A percentile compares a stretch with the other conserved stretches of the same genome.
Evolutionary conservation across 2,329 filamentous ascomycete genomes (phyloP).

Genomic region (Pseudocercospora macadamiae): DNA sequence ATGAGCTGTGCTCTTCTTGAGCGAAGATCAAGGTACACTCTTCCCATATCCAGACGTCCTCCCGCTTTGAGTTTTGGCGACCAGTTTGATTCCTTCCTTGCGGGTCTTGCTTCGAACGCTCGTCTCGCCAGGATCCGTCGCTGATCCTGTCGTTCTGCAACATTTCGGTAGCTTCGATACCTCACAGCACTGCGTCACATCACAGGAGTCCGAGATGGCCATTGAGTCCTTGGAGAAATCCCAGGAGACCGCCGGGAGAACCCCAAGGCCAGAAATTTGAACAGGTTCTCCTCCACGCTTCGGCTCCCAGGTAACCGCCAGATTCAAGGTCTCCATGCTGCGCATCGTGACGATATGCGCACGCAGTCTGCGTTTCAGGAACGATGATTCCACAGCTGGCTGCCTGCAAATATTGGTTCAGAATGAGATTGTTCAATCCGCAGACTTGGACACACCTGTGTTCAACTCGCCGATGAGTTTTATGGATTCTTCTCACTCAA

Average conservation of each 20-base stretch:
- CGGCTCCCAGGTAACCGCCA: constrained; percentile 15
- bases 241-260: constrained; percentile 14
- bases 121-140: not conserved
- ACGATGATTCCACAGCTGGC: not conserved
- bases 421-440: too few relatives aligned
- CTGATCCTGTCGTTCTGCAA: not conserved
- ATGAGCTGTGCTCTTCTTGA: too few relatives aligned
- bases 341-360: not conserved
- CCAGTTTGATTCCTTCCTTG: constrained; percentile 12
- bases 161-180: not conserved
- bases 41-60: too few relatives aligned
- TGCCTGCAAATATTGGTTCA: not conserved
- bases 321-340: not conserved
- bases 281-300: constrained; percentile 15
- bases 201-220: constrained; percentile 18
- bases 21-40: too few relatives aligned
- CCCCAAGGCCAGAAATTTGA: constrained; percentile 18
- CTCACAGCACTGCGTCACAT: constrained; percentile 14
- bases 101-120: constrained; percentile 15
- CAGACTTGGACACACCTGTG: too few relatives aligned
- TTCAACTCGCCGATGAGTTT: too few relatives aligned
- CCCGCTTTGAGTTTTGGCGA: constrained; percentile 11
- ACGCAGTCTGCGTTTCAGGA: not conserved
- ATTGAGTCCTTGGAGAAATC: constrained; percentile 17
- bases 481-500: too few relatives aligned